A percentile compares a stretch with the other conserved stretches of the same genome.
phyloP scores from a whole-genome alignment of 83 land plant species.

The Diphasiastrum complanatum region DNA sequence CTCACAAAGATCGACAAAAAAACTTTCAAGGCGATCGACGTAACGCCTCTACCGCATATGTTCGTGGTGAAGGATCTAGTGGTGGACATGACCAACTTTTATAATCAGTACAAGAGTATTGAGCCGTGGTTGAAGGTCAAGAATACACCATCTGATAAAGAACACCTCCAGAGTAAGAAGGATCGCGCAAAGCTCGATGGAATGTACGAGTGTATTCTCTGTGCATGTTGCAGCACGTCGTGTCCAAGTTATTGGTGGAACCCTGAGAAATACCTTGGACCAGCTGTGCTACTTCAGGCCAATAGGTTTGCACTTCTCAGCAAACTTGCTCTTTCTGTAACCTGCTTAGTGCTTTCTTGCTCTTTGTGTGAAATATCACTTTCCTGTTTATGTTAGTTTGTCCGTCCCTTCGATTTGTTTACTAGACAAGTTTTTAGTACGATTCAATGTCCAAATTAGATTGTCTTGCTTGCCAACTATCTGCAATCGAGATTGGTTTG shows the following conservation, averaged over 20 bases:
- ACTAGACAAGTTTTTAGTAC: no score
- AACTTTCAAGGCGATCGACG: slow-evolving; percentile 35
- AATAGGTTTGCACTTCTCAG: slow-evolving; percentile 32
- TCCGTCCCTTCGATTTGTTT: no score
- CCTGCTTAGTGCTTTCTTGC: no score
- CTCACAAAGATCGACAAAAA: slow-evolving; percentile 46
- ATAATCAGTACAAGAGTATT: slow-evolving; percentile 45
- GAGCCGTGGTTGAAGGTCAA: slow-evolving; percentile 77
- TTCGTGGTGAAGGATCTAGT: slow-evolving; percentile 67
- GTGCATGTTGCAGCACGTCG: slow-evolving; percentile 74
- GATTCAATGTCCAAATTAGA: no score
- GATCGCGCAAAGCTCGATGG: slow-evolving; percentile 74
- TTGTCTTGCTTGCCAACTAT: no score
- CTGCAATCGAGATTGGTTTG: no score
- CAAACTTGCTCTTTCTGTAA: no score
- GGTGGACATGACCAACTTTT: slow-evolving; percentile 46
- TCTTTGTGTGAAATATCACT: no score
- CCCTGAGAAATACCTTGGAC: slow-evolving; percentile 61
- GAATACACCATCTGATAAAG: slow-evolving; percentile 36
- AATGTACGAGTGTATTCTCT: slow-evolving; percentile 75
- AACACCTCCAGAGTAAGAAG: slow-evolving; percentile 42
- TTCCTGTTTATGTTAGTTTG: no score
- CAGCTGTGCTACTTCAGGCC: slow-evolving; percentile 69
- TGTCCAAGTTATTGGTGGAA: slow-evolving; percentile 91
- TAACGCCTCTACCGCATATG: slow-evolving; percentile 75